Base-by-base conservation (phyloP, 768 basidiomycete genomes). In the Kwoniella dejecticola region DNA sequence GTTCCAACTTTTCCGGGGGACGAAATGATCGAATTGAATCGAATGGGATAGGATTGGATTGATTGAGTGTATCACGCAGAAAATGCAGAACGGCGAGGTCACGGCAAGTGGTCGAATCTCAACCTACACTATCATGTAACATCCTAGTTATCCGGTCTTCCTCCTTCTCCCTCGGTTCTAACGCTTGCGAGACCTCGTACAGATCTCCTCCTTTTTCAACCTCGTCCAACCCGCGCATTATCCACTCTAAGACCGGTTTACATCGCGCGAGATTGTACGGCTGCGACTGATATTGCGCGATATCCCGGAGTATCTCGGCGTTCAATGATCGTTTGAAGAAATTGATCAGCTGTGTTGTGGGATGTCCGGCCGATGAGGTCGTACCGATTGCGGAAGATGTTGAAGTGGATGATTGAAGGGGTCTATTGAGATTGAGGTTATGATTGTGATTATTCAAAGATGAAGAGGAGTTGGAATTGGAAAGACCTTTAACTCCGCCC, bases 251-350 rank as follows among this genome's bases (percentile, higher is more conserved):
- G 26, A 98, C 85, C 0, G 82, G 62, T 0, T 84, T 82, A 15
- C 94, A 85, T 5, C 83, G 80, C 31, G 85, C 83, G 65, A 95
- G 86, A 78, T 95, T 93, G 82, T 92, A 98, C 1, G 90, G 87
- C 66, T 87, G 86, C 4, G 89, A 85, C 77, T 99, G 96, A 86
- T 94, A 97, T 27, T 91, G 88, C 77, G 96, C 90, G 77, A 99
- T 97, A 77, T 97, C 93, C 65, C 88, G 87, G 70, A 99, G 91
- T 69, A 98, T 90, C 75, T 96, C 94, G n/a, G 93, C 91, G 0
- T 92, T 88, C 79, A 90, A 90, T 71, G 91, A 88, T 17, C 95
- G 89, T 79, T 99, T 99, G 74, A 88, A 86, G 81, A 98, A 98
- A 81, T 98, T 97, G 80, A 98, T 87, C 65, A 95, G 81, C 57